A percentile compares a stretch with the other conserved stretches of the same genome.
These are phyloP conservation scores for Alternaria panax DNA, from an alignment of 2,329 filamentous ascomycete genomes.

Conservation along the genomic window DNA sequence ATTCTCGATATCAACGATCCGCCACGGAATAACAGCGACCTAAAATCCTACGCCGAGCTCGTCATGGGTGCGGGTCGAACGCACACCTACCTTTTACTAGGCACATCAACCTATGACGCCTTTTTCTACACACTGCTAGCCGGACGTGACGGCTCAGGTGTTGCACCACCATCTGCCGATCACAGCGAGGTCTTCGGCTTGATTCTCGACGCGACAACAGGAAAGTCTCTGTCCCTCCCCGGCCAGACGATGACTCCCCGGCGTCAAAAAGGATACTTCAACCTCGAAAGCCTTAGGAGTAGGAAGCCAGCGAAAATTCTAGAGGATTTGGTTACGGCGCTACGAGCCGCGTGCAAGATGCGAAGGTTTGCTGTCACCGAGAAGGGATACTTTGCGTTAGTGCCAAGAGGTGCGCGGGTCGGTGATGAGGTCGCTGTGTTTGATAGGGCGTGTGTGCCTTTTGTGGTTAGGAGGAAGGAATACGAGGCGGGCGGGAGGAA, in stretches of 20 bases:
- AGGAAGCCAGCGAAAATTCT: conserved; percentile 24
- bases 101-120: conserved; percentile 26
- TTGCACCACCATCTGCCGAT: conserved; percentile 17
- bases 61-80: not conserved
- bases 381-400: conserved; percentile 32
- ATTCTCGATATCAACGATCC: conserved; percentile 23
- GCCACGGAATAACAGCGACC: conserved; percentile 5
- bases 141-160: conserved; percentile 26
- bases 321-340: conserved; percentile 23
- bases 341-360: conserved; percentile 27
- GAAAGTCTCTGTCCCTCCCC: conserved; percentile 22
- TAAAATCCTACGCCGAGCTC: conserved; percentile 19
- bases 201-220: conserved; percentile 26
- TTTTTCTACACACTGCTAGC: conserved; percentile 33
- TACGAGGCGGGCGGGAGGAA: not conserved
- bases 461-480: conserved; percentile 17
- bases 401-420: conserved; percentile 24
- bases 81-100: conserved; percentile 11
- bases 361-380: conserved; percentile 31
- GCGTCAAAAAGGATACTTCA: conserved; percentile 30
- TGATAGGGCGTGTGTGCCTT: conserved; percentile 29
- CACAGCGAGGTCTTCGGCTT: conserved; percentile 35
- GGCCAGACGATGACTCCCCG: conserved; percentile 31
- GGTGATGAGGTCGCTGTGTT: conserved; percentile 30
- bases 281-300: conserved; percentile 25